Percentiles rank a stretch among this genome's conserved stretches.
phyloP scores from a whole-genome alignment of 2,329 filamentous ascomycete genomes.

The Penicillium sumatraense region DNA sequence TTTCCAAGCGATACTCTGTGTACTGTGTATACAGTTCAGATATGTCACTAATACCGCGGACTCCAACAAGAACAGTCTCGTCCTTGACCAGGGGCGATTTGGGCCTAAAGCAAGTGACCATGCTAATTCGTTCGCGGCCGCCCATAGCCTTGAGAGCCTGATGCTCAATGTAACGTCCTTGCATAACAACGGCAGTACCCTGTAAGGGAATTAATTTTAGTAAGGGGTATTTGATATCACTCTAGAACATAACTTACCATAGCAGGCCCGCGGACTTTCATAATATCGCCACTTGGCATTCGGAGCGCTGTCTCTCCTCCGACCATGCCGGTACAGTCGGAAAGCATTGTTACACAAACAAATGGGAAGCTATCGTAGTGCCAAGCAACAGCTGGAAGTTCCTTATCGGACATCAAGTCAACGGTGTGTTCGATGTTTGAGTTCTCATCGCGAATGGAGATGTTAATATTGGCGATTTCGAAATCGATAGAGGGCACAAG shows the following conservation, averaged over 20 bases:
- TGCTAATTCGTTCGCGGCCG: constrained; percentile 30
- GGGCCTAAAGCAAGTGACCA: constrained; percentile 33
- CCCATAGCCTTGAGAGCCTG: constrained; percentile 30
- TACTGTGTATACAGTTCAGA: constrained; percentile 27
- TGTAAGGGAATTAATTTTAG: background rate
- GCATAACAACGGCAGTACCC: constrained; percentile 28
- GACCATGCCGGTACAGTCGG: constrained; percentile 65
- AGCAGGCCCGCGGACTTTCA: constrained; percentile 64
- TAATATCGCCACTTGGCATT: constrained; percentile 57
- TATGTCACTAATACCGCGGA: constrained; percentile 24
- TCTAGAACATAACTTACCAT: background rate
- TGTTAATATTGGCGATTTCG: constrained; percentile 62
- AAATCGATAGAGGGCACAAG: constrained; percentile 59
- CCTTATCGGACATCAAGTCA: background rate
- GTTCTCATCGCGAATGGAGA: constrained; percentile 55
- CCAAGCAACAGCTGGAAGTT: constrained; percentile 61
- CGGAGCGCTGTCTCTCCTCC: constrained; percentile 68
- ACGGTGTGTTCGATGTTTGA: constrained; percentile 40
- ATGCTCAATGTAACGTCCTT: constrained; percentile 33
- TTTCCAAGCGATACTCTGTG: constrained; percentile 23
- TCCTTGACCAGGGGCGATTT: constrained; percentile 23
- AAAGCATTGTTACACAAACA: constrained; percentile 72
- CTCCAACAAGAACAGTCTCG: constrained; percentile 27
- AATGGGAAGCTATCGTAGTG: constrained; percentile 70
- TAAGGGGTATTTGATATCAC: background rate